These are phyloP conservation scores for Chlamydomonas reinhardtii DNA, from an alignment of 163 green algal species.

Conservation along the genomic window DNA sequence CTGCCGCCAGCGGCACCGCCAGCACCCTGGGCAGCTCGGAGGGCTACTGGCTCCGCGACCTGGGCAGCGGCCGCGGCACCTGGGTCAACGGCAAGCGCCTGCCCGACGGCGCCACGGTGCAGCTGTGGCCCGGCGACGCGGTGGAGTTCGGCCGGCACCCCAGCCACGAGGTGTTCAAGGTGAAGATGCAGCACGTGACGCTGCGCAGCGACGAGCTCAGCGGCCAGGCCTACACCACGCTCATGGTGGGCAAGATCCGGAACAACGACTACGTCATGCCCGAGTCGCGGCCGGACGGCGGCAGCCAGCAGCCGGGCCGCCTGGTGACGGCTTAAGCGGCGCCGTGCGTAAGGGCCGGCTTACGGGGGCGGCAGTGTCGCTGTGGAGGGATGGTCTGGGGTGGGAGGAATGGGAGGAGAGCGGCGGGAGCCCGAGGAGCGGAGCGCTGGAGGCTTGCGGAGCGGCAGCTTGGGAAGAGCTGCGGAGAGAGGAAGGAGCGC, in stretches of 20 bases:
- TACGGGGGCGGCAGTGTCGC: too few species aligned
- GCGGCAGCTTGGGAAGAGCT: too few species aligned
- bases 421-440: too few species aligned
- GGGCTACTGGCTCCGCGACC: slow-evolving; percentile 62
- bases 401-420: too few species aligned
- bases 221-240: background rate
- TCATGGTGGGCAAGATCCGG: background rate
- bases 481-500: too few species aligned
- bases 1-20: background rate
- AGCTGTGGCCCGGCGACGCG: slow-evolving; percentile 72
- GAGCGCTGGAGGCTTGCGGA: too few species aligned
- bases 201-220: slow-evolving; percentile 47
- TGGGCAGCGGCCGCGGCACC: slow-evolving; percentile 59
- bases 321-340: too few species aligned
- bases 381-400: too few species aligned
- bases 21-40: background rate
- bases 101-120: background rate
- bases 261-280: background rate
- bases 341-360: too few species aligned
- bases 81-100: slow-evolving; percentile 79
- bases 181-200: slow-evolving; percentile 77
- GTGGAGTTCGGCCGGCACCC: slow-evolving; percentile 76
- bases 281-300: too few species aligned
- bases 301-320: too few species aligned
- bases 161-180: slow-evolving; percentile 63